phyloP scores from a whole-genome alignment of 139 green algal species.

The Haematococcus lacustris region DNA sequence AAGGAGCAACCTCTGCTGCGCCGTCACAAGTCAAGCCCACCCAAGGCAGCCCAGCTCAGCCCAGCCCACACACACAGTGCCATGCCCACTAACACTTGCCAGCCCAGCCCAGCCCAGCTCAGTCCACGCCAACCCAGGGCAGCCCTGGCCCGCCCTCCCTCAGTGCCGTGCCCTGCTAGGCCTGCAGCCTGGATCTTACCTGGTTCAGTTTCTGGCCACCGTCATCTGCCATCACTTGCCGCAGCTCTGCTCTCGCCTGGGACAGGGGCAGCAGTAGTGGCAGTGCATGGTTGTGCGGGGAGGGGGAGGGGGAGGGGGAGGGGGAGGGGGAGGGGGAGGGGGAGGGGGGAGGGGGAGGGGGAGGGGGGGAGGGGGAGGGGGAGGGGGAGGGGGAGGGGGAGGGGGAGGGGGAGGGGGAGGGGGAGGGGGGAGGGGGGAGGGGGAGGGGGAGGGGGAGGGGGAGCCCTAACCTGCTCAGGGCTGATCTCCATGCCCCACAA shows the following conservation, averaged over 20 bases:
- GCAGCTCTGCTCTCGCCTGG: conserved; percentile 49
- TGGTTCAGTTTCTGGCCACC: conserved; percentile 42
- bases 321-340: no score
- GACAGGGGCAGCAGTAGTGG: neutral
- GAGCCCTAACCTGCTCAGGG: conserved; percentile 47
- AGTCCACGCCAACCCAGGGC: neutral
- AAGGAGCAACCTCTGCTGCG: no score
- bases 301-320: no score
- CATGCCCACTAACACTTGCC: neutral
- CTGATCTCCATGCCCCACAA: conserved; percentile 88
- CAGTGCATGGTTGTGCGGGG: neutral
- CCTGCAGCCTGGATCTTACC: neutral
- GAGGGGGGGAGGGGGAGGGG: no score
- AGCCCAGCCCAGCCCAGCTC: neutral
- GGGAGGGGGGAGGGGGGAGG: no score
- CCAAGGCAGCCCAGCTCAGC: neutral
- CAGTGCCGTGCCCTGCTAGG: neutral
- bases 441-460: neutral
- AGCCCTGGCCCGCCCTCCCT: neutral
- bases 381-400: no score
- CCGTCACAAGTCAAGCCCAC: no score
- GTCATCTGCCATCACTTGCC: conserved; percentile 35
- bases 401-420: no score
- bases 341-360: no score
- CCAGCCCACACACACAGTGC: neutral